A percentile compares a stretch with the other conserved stretches of the same genome.
These are phyloP conservation scores for Leccinum truebloodii DNA, from an alignment of 768 basidiomycete species.

Conservation along the genomic window DNA sequence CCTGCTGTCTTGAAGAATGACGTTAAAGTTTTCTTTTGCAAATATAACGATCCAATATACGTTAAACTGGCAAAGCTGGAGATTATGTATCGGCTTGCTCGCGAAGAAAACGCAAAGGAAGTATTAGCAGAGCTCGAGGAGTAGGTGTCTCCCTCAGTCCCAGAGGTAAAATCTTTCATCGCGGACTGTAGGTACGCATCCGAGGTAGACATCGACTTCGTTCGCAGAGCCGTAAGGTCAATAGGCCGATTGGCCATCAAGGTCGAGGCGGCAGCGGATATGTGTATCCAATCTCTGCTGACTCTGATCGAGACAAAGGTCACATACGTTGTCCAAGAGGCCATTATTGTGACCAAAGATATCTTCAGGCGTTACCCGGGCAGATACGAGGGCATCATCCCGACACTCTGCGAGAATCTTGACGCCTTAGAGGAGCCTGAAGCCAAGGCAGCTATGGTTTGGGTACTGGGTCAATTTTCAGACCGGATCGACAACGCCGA, in stretches of 20 bases:
- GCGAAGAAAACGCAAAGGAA: conserved; percentile 91
- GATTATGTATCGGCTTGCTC: conserved; percentile 96
- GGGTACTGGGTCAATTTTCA: conserved; percentile 97
- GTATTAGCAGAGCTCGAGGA: conserved; percentile 95
- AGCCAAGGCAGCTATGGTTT: conserved; percentile 95
- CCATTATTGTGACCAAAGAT: conserved; percentile 96
- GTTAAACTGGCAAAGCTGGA: conserved; percentile 98
- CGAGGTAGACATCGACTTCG: conserved; percentile 98
- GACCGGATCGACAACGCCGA: conserved; percentile 95
- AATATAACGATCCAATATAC: conserved; percentile 99
- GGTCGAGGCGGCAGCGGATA: conserved; percentile 84
- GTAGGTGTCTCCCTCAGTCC: conserved; percentile 44
- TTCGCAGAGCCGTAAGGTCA: conserved; percentile 95
- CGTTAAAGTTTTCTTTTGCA: conserved; percentile 99
- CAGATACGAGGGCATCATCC: conserved; percentile 95
- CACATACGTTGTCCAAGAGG: conserved; percentile 95
- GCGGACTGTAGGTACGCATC: conserved; percentile 79
- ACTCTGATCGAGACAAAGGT: conserved; percentile 91
- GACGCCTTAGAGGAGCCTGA: conserved; percentile 94
- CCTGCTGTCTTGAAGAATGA: conserved; percentile 93
- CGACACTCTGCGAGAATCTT: conserved; percentile 87
- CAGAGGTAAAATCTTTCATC: not conserved
- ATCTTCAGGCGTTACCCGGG: conserved; percentile 97
- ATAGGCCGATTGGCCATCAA: conserved; percentile 99
- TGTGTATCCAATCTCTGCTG: conserved; percentile 85